A percentile compares a stretch with the other conserved stretches of the same genome.
These are phyloP conservation scores for Botrytis porri DNA, from an alignment of 2,329 filamentous ascomycete genomes.

Conservation along the genomic window DNA sequence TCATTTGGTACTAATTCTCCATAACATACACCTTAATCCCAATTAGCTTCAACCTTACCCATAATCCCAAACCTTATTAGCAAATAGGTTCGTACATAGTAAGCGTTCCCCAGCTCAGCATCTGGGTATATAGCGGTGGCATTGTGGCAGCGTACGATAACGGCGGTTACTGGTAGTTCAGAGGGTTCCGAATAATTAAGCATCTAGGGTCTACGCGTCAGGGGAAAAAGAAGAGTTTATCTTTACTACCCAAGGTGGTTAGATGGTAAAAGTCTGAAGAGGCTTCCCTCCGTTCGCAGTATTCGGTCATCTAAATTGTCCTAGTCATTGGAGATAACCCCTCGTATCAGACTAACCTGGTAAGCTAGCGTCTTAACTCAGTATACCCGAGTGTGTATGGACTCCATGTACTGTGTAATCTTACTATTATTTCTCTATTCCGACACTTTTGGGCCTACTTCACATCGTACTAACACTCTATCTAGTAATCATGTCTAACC, in stretches of 20 bases:
- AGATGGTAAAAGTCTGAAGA: neutral
- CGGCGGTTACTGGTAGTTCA: neutral
- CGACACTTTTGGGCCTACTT: neutral
- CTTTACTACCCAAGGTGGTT: neutral
- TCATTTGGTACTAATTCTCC: neutral
- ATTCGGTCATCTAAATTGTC: neutral
- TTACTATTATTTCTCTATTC: neutral
- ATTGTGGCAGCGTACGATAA: neutral
- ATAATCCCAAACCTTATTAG: neutral
- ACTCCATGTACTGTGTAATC: neutral
- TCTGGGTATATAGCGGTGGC: conserved; percentile 3
- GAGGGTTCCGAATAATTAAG: neutral
- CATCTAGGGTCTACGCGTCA: neutral
- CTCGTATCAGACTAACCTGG: neutral
- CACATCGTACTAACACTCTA: neutral
- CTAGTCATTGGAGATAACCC: neutral
- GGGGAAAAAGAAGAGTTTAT: neutral
- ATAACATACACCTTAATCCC: neutral
- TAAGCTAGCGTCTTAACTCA: neutral
- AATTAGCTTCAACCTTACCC: neutral
- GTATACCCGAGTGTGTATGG: neutral
- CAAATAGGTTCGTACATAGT: neutral
- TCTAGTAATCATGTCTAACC: neutral
- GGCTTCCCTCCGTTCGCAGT: neutral
- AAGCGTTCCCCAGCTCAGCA: neutral